phyloP scores from a whole-genome alignment of 495 filamentous ascomycete genomes.

The Bombardia bombarda region DNA sequence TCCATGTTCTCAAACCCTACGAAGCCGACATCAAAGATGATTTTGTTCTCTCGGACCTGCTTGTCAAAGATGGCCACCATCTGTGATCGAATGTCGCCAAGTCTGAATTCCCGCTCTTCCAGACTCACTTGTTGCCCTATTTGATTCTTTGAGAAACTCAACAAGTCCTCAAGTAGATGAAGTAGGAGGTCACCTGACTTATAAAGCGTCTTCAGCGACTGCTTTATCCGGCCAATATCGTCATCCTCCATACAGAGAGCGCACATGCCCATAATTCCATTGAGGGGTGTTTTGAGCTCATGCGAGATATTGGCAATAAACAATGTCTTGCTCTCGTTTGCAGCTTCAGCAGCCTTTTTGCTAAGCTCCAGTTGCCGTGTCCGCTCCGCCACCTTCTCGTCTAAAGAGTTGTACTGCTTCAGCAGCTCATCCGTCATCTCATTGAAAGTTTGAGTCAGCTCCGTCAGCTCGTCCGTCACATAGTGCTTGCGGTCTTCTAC shows the following conservation, averaged over 20 bases:
- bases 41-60: constrained; percentile 70
- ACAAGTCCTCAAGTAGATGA: constrained; percentile 80
- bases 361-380: constrained; percentile 79
- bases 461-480: constrained; percentile 80
- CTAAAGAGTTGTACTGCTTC: constrained; percentile 74
- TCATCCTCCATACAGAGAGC: constrained; percentile 88
- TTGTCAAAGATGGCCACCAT: constrained; percentile 80
- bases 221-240: constrained; percentile 64
- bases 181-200: constrained; percentile 79
- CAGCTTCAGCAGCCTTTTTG: constrained; percentile 84
- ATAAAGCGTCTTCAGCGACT: constrained; percentile 77
- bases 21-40: constrained; percentile 64
- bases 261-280: constrained; percentile 90
- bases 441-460: constrained; percentile 81
- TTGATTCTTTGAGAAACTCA: constrained; percentile 92
- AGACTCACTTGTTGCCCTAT: constrained; percentile 69
- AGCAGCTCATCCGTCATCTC: constrained; percentile 87
- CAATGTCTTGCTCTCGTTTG: constrained; percentile 88
- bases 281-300: constrained; percentile 85
- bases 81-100: constrained; percentile 73
- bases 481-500: constrained; percentile 68
- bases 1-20: constrained; percentile 41
- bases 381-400: constrained; percentile 74
- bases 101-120: constrained; percentile 77
- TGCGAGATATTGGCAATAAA: constrained; percentile 97